Base-by-base conservation (phyloP, 1,139 yeast species). In the Hyphopichia buzzinii region DNA sequence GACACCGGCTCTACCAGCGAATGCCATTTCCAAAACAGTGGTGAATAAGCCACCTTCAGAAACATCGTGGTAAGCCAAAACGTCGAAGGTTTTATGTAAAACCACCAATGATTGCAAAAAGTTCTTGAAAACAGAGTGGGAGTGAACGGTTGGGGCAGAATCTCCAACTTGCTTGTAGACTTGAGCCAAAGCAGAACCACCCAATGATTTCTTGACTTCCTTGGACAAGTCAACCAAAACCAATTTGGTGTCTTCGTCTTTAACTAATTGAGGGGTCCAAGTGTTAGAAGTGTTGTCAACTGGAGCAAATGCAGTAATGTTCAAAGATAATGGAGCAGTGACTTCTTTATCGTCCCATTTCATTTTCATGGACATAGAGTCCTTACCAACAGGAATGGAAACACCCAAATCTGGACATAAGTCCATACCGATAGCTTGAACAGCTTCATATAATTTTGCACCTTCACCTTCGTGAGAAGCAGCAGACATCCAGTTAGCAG, bases 401-500 rank as follows among this genome's bases (percentile, higher is more conserved):
- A 94, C 67, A 32, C 95, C 97, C 46, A 94, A 75, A 41, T 79
- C 92, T 24, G 98, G 97, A 65, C 98, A 94, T 53, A 94, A 74
- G 49, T 89, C 97, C 56, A 90, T 61, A 49, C 97, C 97, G 54
- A 94, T 82, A 4, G 98, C 97, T 64, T 89, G 92, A 34, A 94
- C 98, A 31, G 97, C 98, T 59, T 90, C 96, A 57, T 92, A 94
- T 46, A 94, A 74, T 47, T 89, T 92, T 31, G 95, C 78, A 39
- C 98, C 98, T 64, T 94, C 98, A 56, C 98, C 97, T 14, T 81
- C 81, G 51, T 90, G 96, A 31, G 94, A 76, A 26, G 98, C 96
- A 37, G 98, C 92, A 12, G 97, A 83, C 99, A 94, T 94, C 99
- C 99, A 94, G 70, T 94, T 94, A 36, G 99, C 99, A 39, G 96